Percentiles rank a stretch among this genome's conserved stretches.
Conservation (phyloP, 495 filamentous ascomycete genomes). For the Umbilicaria muhlenbergii region DNA sequence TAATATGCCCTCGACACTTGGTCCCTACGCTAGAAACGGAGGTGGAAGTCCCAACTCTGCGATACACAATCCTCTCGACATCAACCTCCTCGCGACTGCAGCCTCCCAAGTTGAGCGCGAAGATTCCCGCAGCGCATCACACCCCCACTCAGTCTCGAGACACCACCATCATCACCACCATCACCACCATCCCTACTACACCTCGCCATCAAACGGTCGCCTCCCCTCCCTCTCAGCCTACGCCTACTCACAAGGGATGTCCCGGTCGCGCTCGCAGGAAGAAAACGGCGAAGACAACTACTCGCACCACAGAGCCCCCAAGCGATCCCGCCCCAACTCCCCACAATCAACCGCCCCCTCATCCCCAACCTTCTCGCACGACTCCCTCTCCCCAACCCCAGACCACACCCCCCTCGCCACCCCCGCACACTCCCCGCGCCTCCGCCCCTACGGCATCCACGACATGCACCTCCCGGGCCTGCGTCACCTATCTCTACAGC, state of each 20-base stretch:
- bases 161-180: constrained; percentile 35
- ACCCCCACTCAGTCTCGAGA: constrained; percentile 20
- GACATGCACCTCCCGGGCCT: constrained; percentile 76
- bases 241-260: constrained; percentile 69
- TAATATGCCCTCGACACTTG: constrained; percentile 43
- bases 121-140: constrained; percentile 33
- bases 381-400: constrained; percentile 88
- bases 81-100: constrained; percentile 81
- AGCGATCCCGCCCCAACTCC: constrained; percentile 70
- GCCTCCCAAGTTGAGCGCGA: constrained; percentile 81
- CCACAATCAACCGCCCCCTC: constrained; percentile 91
- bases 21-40: constrained; percentile 48
- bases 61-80: constrained; percentile 41
- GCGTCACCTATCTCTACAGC: constrained; percentile 70
- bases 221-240: constrained; percentile 72
- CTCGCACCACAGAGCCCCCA: constrained; percentile 47
- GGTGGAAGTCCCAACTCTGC: constrained; percentile 20
- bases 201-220: constrained; percentile 35
- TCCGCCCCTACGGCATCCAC: constrained; percentile 55
- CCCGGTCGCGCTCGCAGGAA: constrained; percentile 78
- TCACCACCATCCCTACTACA: constrained; percentile 42
- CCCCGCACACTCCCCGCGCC: constrained; percentile 84
- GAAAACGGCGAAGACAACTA: constrained; percentile 64
- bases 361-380: constrained; percentile 95
- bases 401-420: constrained; percentile 95